Evolutionary conservation across 2,329 filamentous ascomycete genomes (phyloP).

Genomic region (Elsinoe fawcettii): DNA sequence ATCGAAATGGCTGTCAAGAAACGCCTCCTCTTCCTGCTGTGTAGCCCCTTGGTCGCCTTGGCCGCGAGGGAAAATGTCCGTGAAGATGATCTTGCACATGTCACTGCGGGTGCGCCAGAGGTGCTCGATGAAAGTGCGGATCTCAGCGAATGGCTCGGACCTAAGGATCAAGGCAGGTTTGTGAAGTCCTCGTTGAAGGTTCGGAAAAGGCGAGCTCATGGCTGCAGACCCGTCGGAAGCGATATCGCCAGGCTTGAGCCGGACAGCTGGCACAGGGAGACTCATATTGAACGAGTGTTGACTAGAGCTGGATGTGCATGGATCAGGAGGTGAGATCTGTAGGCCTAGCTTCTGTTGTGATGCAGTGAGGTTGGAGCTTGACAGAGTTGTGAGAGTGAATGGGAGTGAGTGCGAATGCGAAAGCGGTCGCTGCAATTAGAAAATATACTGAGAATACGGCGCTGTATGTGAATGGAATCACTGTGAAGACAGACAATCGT

Average conservation of each 20-base stretch:
- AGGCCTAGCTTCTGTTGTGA: neutral
- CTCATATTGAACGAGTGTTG: neutral
- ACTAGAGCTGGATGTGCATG: too few species aligned
- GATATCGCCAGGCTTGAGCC: neutral
- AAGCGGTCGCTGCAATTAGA: neutral
- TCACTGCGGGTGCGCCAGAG: constrained; percentile 23
- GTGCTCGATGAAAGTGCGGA: constrained; percentile 25
- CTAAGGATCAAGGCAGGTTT: constrained; percentile 22
- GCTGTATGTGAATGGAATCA: neutral
- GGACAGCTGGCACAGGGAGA: neutral
- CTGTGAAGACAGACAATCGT: neutral
- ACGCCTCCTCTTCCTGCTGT: constrained; percentile 26
- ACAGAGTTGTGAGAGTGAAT: neutral
- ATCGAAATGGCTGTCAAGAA: constrained; percentile 25
- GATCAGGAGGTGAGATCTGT: too few species aligned
- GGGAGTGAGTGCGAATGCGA: neutral
- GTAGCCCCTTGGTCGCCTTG: constrained; percentile 16
- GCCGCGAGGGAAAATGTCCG: constrained; percentile 27
- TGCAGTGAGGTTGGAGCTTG: neutral
- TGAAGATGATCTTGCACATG: constrained; percentile 26
- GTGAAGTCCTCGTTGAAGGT: neutral
- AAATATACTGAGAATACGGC: neutral
- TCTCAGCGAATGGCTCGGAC: constrained; percentile 25
- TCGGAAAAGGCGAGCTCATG: neutral
- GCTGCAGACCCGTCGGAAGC: neutral